Evolutionary conservation across 2,329 filamentous ascomycete genomes (phyloP).

Genomic region (Neodidymelliopsis sp.): DNA sequence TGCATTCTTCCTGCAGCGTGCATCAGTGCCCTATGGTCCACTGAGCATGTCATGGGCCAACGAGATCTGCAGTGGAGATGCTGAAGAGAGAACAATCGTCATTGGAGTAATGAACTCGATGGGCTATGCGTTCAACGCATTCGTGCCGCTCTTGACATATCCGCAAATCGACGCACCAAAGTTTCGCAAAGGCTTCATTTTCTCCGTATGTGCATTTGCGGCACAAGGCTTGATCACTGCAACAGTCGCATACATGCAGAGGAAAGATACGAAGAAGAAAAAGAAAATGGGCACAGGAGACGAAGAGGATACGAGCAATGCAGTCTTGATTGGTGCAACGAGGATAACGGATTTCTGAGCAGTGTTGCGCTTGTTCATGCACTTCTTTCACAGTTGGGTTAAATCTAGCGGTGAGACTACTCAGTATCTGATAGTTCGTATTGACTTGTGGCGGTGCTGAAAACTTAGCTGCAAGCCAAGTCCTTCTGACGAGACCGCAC

Average conservation of each 20-base stretch:
- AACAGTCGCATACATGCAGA: slow-evolving; percentile 24
- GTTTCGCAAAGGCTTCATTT: slow-evolving; percentile 29
- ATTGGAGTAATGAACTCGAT: slow-evolving; percentile 57
- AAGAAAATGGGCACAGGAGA: slow-evolving; percentile 5
- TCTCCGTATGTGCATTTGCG: slow-evolving; percentile 19
- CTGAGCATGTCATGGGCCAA: slow-evolving; percentile 56
- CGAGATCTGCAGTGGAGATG: slow-evolving; percentile 54
- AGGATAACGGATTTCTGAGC: slow-evolving; percentile 1
- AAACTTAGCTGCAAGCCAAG: slow-evolving; percentile 4
- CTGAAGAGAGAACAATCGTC: slow-evolving; percentile 56
- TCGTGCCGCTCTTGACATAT: slow-evolving; percentile 46
- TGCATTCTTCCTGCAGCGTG: slow-evolving; percentile 41
- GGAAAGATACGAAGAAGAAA: slow-evolving; percentile 19
- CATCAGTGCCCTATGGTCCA: slow-evolving; percentile 42
- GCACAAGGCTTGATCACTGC: slow-evolving; percentile 23
- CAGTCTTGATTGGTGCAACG: slow-evolving; percentile 4
- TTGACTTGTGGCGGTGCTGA: slow-evolving; percentile 12
- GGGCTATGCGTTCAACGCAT: slow-evolving; percentile 56
- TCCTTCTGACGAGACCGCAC: slow-evolving; percentile 4
- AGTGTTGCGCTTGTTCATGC: background rate
- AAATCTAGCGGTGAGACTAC: too few relatives aligned
- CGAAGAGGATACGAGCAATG: slow-evolving; percentile 13
- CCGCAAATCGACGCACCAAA: slow-evolving; percentile 27
- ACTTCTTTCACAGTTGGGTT: too few relatives aligned
- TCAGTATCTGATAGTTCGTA: too few relatives aligned